Evolutionary conservation across 2,329 filamentous ascomycete genomes (phyloP), one percentile per base, ranked within the genome.

Genomic region (Cordyceps farinosa): DNA sequence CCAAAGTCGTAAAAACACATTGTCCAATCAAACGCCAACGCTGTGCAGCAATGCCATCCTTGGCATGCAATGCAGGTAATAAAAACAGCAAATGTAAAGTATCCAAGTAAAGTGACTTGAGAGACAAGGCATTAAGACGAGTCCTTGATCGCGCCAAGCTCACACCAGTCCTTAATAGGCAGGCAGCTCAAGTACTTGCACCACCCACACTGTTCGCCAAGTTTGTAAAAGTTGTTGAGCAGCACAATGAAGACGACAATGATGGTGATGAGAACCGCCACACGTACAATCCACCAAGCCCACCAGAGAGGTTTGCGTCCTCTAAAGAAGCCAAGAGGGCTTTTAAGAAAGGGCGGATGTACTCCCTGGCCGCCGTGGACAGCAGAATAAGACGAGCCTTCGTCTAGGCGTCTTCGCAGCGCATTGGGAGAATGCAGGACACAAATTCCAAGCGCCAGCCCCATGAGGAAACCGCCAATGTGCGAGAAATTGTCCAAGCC

Each of bases 401-500:
- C 80, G 15, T 90, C 90, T 63, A 93, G 90, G 51, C 89, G 87
- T 64, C 88, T 82, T 40, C 92, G 87, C 27, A 97, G 82, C 1
- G 87, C 82, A 67, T 92, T 90, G 2, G 95, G 95, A 3, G 93
- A 97, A 72, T 94, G 92, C 65, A 99, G 81, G 34, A 99, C 82
- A 66, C 89, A 96, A 58, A 98, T 82, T 13, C 95, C 95, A 1
- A 97, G 84, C 0, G 89, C 89, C 7, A 99, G 78, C 1, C 95
- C 95, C 87, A 96, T 96, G 57, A 96, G 77, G 75, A 98, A 97
- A 2, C 95, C 95, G 61, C 95, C 95, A 66, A 99, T 97, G 69
- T 99, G 95, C 17, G 91, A 91, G 75, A 98, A 99, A 76, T 99
- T 99, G 80, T 99, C 95, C 53, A 99, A 78, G 9, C 93, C 94